A percentile compares a stretch with the other conserved stretches of the same genome.
Evolutionary conservation across 139 green algal species (phyloP).

Genomic region (Tetradesmus lagerheimii): DNA sequence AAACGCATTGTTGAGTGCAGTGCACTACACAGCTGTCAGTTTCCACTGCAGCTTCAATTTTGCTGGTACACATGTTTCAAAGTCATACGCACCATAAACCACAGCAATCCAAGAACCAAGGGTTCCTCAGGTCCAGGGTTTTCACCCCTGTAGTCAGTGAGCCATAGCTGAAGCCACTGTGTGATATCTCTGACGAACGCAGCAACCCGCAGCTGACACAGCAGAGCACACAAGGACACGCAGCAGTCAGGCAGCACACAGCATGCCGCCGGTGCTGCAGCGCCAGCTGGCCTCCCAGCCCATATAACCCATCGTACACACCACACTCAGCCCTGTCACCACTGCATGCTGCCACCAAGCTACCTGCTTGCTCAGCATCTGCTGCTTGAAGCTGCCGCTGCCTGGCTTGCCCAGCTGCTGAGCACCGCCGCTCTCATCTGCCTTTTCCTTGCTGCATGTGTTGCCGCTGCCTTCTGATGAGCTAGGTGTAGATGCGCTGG

Average conservation of each 20-base stretch:
- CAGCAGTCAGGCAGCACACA: background rate
- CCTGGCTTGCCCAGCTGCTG: background rate
- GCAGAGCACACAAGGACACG: too few species aligned
- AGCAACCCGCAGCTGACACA: too few species aligned
- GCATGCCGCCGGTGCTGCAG: background rate
- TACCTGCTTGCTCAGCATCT: background rate
- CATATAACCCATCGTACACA: background rate
- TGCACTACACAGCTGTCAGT: too few species aligned
- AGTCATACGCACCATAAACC: too few species aligned
- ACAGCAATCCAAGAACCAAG: too few species aligned
- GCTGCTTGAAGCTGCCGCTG: background rate
- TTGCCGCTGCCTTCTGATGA: background rate
- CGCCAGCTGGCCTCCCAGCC: constrained; percentile 13
- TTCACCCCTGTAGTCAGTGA: too few species aligned
- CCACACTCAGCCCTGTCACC: background rate
- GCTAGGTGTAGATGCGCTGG: background rate
- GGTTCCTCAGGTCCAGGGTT: too few species aligned
- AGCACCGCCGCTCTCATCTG: background rate
- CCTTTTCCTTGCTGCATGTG: background rate
- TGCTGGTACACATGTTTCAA: too few species aligned
- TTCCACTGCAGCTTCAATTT: too few species aligned
- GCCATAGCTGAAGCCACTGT: too few species aligned
- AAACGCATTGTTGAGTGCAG: too few species aligned
- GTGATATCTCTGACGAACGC: too few species aligned
- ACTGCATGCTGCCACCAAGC: constrained; percentile 27